Evolutionary conservation across 495 filamentous ascomycete genomes (phyloP), one percentile per base, ranked within the genome.

Genomic region (Hypoxylon fragiforme): DNA sequence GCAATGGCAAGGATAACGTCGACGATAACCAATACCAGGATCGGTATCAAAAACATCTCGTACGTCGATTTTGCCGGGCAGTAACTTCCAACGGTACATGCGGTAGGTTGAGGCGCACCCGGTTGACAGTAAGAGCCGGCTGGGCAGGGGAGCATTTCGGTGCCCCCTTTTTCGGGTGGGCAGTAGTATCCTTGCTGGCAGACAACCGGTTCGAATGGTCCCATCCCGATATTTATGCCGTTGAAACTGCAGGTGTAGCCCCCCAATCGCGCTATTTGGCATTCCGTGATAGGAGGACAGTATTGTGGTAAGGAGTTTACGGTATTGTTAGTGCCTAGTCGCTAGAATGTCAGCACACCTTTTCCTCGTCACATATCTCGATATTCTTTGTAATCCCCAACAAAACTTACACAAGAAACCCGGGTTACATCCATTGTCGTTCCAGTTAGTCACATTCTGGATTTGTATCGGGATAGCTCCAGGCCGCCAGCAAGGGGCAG

Each of bases 181-280:
- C 77, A 80, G 46, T 77, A 79, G 36, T 46, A 65, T 5, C 75
- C 76, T 35, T 66, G 45, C 14, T 65, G 63, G 53, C 77, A 80
- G 6, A 78, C 54, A 1, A 74, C 58, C 9, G 77, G 77, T 48
- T 80, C 77, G 26, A 71, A 73, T 1, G 59, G 65, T 0, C 70
- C 70, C 70, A 73, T 73, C 11, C 56, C 61, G 7, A 70, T 50
- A 37, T 69, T 73, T 4, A 11, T 50, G 5, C 71, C 73, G 16
- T 66, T 31, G 2, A 70, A 52, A 5, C 28, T 13, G 44, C 73
- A 75, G 8, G 49, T 34, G 5, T 26, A 36, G 15, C 71, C 69
- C 4, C 60, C 54, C 1, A 77, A 44, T 48, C 77, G 64, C 7
- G 67, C 62, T 34, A 53, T 53, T 34, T 73, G 67, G 40, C 70